These are phyloP conservation scores for Hyphochytrium catenoides DNA, from an alignment of 352 stramenopile species.

Conservation along the genomic window DNA sequence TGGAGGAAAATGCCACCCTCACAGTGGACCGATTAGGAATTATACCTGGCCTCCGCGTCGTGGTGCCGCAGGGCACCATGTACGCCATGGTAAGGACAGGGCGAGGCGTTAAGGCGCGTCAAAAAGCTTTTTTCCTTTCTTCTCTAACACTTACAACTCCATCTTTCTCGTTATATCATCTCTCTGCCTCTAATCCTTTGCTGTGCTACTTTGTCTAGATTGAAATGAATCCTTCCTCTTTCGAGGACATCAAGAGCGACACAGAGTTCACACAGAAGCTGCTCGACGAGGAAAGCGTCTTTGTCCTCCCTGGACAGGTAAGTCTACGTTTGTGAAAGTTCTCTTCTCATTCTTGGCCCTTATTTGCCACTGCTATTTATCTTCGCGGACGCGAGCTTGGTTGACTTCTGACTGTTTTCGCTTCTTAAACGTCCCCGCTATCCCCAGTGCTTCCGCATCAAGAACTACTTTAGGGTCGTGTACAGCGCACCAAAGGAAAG, in stretches of 20 bases:
- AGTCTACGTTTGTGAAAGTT: no score
- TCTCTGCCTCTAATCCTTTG: no score
- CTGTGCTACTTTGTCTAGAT: no score
- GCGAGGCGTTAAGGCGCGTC: no score
- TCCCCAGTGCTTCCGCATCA: constrained; percentile 38
- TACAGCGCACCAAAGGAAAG: constrained; percentile 23
- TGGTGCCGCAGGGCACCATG: constrained; percentile 77
- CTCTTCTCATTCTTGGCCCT: no score
- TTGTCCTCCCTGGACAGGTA: constrained; percentile 78
- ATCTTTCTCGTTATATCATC: no score
- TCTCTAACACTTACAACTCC: no score
- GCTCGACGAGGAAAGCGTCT: constrained; percentile 80
- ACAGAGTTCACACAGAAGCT: constrained; percentile 78
- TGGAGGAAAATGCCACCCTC: constrained; percentile 65
- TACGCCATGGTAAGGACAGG: constrained; percentile 88
- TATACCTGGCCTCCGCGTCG: constrained; percentile 57
- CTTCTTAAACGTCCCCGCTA: no score
- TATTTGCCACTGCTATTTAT: no score
- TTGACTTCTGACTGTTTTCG: no score
- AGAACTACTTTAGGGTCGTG: constrained; percentile 24
- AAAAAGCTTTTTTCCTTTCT: no score
- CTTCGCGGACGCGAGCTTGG: no score
- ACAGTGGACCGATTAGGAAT: constrained; percentile 34
- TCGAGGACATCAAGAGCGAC: constrained; percentile 67
- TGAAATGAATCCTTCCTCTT: constrained; percentile 27